Evolutionary conservation across 163 green algal genomes (phyloP), one percentile per base, ranked within the genome.

Genomic region (Chlorella variabilis): DNA sequence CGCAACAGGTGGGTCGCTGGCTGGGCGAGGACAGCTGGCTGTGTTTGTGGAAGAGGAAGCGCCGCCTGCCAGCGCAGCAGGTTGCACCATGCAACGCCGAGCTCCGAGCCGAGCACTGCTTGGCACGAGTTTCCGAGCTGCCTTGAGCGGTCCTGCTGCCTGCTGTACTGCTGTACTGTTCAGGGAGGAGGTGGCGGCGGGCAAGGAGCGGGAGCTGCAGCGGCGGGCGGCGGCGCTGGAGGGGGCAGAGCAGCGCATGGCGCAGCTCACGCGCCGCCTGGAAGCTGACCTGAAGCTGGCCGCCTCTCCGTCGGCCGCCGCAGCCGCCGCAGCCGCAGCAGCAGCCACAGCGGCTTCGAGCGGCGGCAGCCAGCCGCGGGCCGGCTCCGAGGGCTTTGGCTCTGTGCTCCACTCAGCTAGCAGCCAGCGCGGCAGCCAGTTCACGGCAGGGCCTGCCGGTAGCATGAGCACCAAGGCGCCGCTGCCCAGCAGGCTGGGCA

Each of bases 171-270:
- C n/a, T 54, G 45, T 15, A 54, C 45, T 54, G 45, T 71, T 36
- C 76, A 71, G 71, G 29, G 80, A 85, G 71, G 71, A 85, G 75
- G 27, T 74, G 38, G 39, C 51, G 29, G 41, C 71, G 0, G 45
- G 48, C 38, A 66, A 58, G 39, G 80, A 85, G 75, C 66, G 56
- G 2, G 80, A 85, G 71, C n/a, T 85, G 39, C 41, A 48, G 23
- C 45, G 51, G 51, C 74, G 80, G 18, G 66, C 73, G 71, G 71
- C 65, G 20, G 71, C 71, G 17, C 66, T 85, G 54, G 34, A 8
- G 8, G 39, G 20, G 13, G 71, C 80, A 1, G 80, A 85, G 69
- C 68, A 80, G 65, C 69, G 56, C 23, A 63, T 82, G 51, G 71
- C 59, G 6, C 49, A 71, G 48, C 75, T 85, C n/a, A 85, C 69